These are phyloP conservation scores for Nakazawaea ishiwadae DNA, from an alignment of 805 yeast genomes.

Conservation along the genomic window DNA sequence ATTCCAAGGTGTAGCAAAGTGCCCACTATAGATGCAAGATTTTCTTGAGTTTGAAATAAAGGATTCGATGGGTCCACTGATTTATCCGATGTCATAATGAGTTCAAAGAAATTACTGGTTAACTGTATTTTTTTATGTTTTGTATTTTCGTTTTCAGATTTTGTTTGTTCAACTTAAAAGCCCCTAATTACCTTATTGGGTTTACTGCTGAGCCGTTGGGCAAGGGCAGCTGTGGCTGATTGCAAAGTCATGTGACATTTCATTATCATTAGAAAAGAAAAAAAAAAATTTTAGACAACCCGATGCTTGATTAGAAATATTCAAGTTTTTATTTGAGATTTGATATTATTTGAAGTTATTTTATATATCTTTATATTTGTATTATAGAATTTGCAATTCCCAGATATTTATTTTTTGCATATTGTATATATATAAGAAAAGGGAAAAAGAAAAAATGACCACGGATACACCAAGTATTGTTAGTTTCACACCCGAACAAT, in stretches of 20 bases:
- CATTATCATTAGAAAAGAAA: slow-evolving; percentile 1
- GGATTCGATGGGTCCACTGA: slow-evolving; percentile 15
- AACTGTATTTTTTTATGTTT: background rate
- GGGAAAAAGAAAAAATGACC: background rate
- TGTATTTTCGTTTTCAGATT: background rate
- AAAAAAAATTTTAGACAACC: background rate
- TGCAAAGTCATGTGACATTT: slow-evolving; percentile 12
- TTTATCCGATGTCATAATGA: slow-evolving; percentile 12
- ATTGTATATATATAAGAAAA: background rate
- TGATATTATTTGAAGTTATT: background rate
- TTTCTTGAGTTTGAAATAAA: slow-evolving; percentile 26
- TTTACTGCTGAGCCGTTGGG: no score
- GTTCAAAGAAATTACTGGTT: no score
- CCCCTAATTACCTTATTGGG: no score
- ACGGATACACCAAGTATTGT: slow-evolving; percentile 17
- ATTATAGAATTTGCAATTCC: background rate
- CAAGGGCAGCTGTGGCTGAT: no score
- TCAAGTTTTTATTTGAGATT: no score
- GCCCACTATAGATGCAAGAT: slow-evolving; percentile 57
- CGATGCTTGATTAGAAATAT: no score
- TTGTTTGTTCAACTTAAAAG: no score
- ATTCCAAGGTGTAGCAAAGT: slow-evolving; percentile 87
- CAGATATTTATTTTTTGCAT: no score
- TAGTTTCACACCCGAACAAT: slow-evolving; percentile 44
- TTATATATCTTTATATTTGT: no score